Conservation (phyloP, 176 grass and related monocot genomes). For the Aegilops bicornis region DNA sequence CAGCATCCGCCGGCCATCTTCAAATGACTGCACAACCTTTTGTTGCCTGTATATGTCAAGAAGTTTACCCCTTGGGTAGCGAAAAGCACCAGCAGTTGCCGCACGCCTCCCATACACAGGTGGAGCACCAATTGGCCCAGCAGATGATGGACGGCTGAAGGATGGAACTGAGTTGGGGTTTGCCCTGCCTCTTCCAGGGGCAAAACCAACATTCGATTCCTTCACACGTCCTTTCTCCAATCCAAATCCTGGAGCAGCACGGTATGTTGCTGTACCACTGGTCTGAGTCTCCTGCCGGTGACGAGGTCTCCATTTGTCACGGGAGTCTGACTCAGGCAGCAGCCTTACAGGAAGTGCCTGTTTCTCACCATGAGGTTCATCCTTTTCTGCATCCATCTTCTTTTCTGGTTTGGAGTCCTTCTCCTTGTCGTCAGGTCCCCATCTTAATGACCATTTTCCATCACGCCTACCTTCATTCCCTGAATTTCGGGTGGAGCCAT, state of each 20-base stretch:
- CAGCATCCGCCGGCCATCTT: slow-evolving; percentile 40
- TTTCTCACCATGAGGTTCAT: slow-evolving; percentile 64
- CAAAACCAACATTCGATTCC: slow-evolving; percentile 72
- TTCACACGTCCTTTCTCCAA: slow-evolving; percentile 69
- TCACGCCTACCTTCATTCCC: slow-evolving; percentile 65
- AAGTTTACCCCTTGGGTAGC: slow-evolving; percentile 92
- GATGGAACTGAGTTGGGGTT: slow-evolving; percentile 45
- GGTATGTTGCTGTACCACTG: slow-evolving; percentile 51
- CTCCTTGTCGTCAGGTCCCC: slow-evolving; percentile 96
- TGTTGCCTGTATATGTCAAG: slow-evolving; percentile 96
- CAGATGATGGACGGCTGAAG: slow-evolving; percentile 40
- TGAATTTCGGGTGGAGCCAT: slow-evolving; percentile 47
- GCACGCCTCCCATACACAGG: slow-evolving; percentile 38
- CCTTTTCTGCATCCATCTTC: slow-evolving; percentile 65
- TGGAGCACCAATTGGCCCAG: slow-evolving; percentile 69
- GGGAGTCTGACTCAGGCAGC: slow-evolving; percentile 77
- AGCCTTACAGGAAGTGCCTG: slow-evolving; percentile 58
- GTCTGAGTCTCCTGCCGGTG: slow-evolving; percentile 79
- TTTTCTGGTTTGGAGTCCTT: slow-evolving; percentile 73
- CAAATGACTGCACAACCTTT: slow-evolving; percentile 33
- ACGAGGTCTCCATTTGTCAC: slow-evolving; percentile 99
- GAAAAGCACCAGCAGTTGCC: slow-evolving; percentile 38
- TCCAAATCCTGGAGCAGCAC: slow-evolving; percentile 91
- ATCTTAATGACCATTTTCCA: slow-evolving; percentile 92
- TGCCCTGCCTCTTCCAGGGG: slow-evolving; percentile 82